A percentile compares a stretch with the other conserved stretches of the same genome.
These are phyloP conservation scores for Crotalaria pallida DNA, from an alignment of 306 rosid species.

Conservation along the genomic window DNA sequence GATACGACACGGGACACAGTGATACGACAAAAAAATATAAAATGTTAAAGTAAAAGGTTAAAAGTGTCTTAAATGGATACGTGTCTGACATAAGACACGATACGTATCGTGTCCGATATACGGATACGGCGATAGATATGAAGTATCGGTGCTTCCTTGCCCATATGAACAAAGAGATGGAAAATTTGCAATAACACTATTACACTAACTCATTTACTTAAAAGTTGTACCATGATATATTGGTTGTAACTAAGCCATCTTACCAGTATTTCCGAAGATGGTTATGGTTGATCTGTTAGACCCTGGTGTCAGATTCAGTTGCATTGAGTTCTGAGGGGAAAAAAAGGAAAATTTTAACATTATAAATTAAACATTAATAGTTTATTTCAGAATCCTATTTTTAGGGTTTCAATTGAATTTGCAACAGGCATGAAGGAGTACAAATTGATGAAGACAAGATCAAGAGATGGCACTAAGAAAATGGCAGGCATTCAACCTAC, in stretches of 20 bases:
- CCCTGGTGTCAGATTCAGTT: constrained; percentile 65
- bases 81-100: too few species aligned
- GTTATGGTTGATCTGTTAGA: constrained; percentile 65
- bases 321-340: constrained; percentile 40
- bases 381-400: not conserved
- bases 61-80: too few species aligned
- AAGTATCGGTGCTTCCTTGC: too few species aligned
- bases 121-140: too few species aligned
- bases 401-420: constrained; percentile 3
- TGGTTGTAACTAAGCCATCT: too few species aligned
- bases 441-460: constrained; percentile 8
- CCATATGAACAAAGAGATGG: not conserved
- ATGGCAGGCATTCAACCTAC: constrained; percentile 7
- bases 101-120: too few species aligned
- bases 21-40: too few species aligned
- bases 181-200: not conserved
- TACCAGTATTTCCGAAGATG: constrained; percentile 87
- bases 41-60: too few species aligned
- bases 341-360: constrained; percentile 13
- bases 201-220: not conserved
- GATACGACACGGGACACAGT: too few species aligned
- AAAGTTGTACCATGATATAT: not conserved
- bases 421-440: constrained; percentile 11
- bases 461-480: not conserved
- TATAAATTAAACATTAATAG: not conserved